phyloP scores from a whole-genome alignment of 805 yeast genomes.

The Wickerhamiella galacta region DNA sequence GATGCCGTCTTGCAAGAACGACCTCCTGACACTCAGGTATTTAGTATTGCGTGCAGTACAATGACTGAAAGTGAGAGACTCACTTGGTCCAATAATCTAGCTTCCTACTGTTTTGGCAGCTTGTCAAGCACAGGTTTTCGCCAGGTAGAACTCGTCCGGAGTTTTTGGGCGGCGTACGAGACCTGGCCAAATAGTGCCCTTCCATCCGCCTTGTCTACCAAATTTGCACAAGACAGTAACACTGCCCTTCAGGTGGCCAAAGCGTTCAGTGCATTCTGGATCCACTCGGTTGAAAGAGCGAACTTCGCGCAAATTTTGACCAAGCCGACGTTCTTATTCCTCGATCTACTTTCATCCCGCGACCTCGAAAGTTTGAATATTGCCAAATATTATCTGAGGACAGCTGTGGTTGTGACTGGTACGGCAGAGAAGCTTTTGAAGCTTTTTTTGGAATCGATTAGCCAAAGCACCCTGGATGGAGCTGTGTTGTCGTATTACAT shows the following conservation, averaged over 20 bases:
- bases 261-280: constrained; percentile 59
- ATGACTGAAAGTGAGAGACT: constrained; percentile 2
- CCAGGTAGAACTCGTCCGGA: constrained; percentile 56
- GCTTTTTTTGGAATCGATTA: constrained; percentile 28
- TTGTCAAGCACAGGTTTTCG: constrained; percentile 30
- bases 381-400: constrained; percentile 4
- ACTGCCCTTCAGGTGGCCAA: constrained; percentile 26
- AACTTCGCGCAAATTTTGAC: constrained; percentile 31
- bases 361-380: constrained; percentile 1
- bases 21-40: constrained; percentile 3
- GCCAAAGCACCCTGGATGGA: neutral
- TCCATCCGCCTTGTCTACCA: constrained; percentile 55
- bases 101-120: constrained; percentile 15
- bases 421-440: constrained; percentile 45
- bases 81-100: constrained; percentile 3
- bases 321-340: constrained; percentile 46
- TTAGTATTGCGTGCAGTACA: constrained; percentile 2
- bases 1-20: neutral
- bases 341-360: constrained; percentile 34
- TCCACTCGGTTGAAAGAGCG: constrained; percentile 40
- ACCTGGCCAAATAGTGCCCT: constrained; percentile 35
- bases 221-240: constrained; percentile 28
- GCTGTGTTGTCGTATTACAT: neutral
- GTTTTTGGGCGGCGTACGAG: constrained; percentile 43
- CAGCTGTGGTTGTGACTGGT: constrained; percentile 24